Percentiles rank a stretch among this genome's conserved stretches.
Evolutionary conservation across 1,284 basidiomycete species (phyloP).

Genomic region (Moesziomyces sp.): DNA sequence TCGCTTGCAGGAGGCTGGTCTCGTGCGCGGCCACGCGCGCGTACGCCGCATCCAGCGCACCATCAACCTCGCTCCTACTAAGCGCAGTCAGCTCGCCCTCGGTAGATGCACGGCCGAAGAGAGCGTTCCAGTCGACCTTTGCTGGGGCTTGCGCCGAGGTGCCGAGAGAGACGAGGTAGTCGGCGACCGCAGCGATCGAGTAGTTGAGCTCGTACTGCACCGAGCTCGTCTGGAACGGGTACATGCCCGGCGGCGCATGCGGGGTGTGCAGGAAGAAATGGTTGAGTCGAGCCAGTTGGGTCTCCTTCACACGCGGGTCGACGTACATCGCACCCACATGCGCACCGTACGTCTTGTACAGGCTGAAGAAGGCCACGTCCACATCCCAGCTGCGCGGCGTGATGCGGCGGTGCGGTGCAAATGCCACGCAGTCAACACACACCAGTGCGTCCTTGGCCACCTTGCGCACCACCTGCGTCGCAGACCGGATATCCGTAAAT

Average conservation of each 20-base stretch:
- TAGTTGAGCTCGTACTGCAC: constrained; percentile 77
- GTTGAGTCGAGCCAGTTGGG: constrained; percentile 73
- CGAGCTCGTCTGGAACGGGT: constrained; percentile 73
- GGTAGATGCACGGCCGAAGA: neutral
- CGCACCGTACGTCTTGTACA: constrained; percentile 83
- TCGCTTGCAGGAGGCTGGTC: constrained; percentile 68
- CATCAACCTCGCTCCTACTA: constrained; percentile 7
- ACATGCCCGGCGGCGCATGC: constrained; percentile 72
- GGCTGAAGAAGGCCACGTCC: constrained; percentile 78
- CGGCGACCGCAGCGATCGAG: constrained; percentile 74
- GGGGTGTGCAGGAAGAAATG: constrained; percentile 76
- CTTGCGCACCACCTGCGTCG: constrained; percentile 67
- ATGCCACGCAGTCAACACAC: constrained; percentile 80
- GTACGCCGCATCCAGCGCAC: constrained; percentile 57
- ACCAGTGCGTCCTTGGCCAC: constrained; percentile 73
- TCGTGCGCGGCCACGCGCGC: constrained; percentile 71
- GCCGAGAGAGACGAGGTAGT: constrained; percentile 75
- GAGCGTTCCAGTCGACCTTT: constrained; percentile 24
- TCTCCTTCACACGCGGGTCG: constrained; percentile 70
- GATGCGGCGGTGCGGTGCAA: constrained; percentile 78
- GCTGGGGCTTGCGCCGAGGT: neutral
- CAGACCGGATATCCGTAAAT: constrained; percentile 72
- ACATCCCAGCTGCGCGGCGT: constrained; percentile 74
- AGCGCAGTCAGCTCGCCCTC: neutral
- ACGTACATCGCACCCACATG: constrained; percentile 78